A percentile compares a stretch with the other conserved stretches of the same genome.
Conservation (phyloP, 768 basidiomycete genomes). For the Agaricus subrufescens region DNA sequence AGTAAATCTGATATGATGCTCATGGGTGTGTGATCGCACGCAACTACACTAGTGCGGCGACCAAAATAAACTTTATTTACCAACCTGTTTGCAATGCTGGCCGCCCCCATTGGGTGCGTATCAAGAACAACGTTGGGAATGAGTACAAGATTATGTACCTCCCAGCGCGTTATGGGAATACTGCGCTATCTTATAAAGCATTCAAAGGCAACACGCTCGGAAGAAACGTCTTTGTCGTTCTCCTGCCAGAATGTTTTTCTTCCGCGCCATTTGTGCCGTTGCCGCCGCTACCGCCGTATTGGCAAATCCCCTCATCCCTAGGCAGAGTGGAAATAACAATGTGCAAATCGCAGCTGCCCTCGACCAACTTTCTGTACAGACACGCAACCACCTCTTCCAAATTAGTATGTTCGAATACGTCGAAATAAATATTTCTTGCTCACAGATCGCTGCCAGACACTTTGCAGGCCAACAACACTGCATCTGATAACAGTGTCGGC, state of each 20-base stretch:
- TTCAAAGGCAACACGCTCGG: not conserved
- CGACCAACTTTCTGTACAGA: conserved; percentile 18
- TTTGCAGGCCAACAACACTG: conserved; percentile 24
- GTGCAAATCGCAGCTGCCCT: conserved; percentile 21
- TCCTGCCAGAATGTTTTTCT: conserved; percentile 21
- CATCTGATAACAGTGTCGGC: conserved; percentile 24
- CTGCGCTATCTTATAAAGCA: conserved; percentile 2
- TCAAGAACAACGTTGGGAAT: conserved; percentile 4
- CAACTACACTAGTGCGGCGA: not conserved
- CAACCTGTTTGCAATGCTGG: conserved; percentile 8
- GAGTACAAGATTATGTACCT: not conserved
- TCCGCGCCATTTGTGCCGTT: conserved; percentile 24
- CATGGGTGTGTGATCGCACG: conserved; percentile 5
- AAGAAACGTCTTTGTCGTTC: not conserved
- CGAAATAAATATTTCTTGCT: not conserved
- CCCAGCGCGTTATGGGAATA: conserved; percentile 4
- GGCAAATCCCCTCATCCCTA: conserved; percentile 23
- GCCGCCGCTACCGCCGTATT: conserved; percentile 21
- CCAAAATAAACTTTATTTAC: conserved; percentile 1
- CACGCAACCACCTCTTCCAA: conserved; percentile 18
- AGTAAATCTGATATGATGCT: conserved; percentile 3
- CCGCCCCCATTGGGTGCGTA: conserved; percentile 5
- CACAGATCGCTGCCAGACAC: conserved; percentile 16
- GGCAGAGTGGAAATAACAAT: conserved; percentile 30
- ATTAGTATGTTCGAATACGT: conserved; percentile 19